Conservation (phyloP, 495 filamentous ascomycete species). For the Annulohypoxylon nitens region DNA sequence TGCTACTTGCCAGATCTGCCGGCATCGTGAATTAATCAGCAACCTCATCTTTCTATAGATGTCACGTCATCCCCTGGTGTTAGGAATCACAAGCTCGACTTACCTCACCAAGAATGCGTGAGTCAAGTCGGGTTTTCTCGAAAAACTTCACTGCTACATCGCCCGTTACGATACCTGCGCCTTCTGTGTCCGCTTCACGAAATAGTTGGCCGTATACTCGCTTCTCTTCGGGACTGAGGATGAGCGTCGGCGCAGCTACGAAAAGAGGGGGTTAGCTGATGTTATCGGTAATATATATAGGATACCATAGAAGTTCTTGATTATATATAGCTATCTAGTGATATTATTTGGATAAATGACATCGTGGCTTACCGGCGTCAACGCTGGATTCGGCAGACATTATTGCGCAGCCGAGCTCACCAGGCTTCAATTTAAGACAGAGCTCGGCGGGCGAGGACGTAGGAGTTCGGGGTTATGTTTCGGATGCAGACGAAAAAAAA, state of each 20-base stretch:
- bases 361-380: conserved; percentile 49
- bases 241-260: conserved; percentile 76
- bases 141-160: conserved; percentile 98
- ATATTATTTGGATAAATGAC: conserved; percentile 16
- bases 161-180: conserved; percentile 92
- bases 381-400: conserved; percentile 51
- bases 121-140: conserved; percentile 90
- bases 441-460: conserved; percentile 35
- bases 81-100: conserved; percentile 32
- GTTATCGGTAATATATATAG: background rate
- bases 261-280: conserved; percentile 25
- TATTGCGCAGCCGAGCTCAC: conserved; percentile 50
- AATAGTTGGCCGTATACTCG: conserved; percentile 93
- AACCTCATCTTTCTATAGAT: conserved; percentile 13
- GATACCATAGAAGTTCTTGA: background rate
- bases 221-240: conserved; percentile 92
- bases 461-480: conserved; percentile 26
- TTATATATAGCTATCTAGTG: conserved; percentile 7
- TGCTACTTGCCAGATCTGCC: conserved; percentile 97
- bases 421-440: conserved; percentile 45
- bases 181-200: conserved; percentile 86
- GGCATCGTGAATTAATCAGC: conserved; percentile 36
- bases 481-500: conserved; percentile 29
- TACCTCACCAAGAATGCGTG: conserved; percentile 90
- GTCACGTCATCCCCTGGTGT: background rate